Conservation (phyloP, 2,329 filamentous ascomycete species). For the Curvularia lunata region DNA sequence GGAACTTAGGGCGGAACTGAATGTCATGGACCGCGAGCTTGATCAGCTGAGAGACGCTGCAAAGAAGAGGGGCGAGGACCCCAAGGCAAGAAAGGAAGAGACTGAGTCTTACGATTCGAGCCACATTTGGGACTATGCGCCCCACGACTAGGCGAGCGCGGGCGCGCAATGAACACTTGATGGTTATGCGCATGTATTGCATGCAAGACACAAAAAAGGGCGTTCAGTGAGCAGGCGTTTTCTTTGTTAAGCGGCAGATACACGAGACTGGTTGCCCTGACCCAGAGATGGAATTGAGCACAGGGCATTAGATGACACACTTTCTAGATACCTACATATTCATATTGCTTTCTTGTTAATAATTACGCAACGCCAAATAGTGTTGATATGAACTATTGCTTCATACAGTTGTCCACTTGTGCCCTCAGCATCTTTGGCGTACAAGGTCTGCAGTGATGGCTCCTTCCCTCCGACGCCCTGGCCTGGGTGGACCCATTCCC, state of each 20-base stretch:
- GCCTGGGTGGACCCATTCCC: neutral
- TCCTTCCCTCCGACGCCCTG: neutral
- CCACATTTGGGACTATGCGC: slow-evolving; percentile 48
- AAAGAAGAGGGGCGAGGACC: slow-evolving; percentile 44
- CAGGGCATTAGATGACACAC: neutral
- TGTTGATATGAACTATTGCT: neutral
- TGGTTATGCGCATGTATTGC: neutral
- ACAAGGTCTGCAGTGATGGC: neutral
- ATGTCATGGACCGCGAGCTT: slow-evolving; percentile 37
- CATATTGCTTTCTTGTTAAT: neutral
- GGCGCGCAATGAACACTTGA: neutral
- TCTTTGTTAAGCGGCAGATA: neutral
- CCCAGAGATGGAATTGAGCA: neutral
- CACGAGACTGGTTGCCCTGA: neutral
- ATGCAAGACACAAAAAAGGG: slow-evolving; percentile 3
- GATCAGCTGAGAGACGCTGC: slow-evolving; percentile 39
- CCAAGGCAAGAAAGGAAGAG: slow-evolving; percentile 39
- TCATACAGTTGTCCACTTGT: neutral
- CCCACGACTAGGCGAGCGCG: slow-evolving; percentile 23
- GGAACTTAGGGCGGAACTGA: slow-evolving; percentile 30
- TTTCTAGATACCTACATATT: slow-evolving; percentile 2
- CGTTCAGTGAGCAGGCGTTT: slow-evolving; percentile 24
- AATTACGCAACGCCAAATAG: neutral
- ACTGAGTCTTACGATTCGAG: slow-evolving; percentile 43
- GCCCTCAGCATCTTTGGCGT: neutral